Evolutionary conservation across 352 stramenopile species (phyloP).

Genomic region (Pythium sukuiense): DNA sequence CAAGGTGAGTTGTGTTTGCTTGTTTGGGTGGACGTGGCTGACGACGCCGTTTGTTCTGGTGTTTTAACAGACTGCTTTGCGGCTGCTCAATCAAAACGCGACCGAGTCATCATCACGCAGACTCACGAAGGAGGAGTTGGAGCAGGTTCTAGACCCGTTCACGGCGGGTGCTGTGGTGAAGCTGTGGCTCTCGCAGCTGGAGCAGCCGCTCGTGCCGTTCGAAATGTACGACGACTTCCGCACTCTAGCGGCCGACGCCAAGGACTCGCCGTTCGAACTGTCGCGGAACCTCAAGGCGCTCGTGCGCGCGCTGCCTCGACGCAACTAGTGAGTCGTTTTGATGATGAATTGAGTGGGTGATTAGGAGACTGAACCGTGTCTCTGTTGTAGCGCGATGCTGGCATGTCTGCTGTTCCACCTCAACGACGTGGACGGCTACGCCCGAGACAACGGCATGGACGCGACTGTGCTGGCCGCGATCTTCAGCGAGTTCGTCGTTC

Average conservation of each 20-base stretch:
- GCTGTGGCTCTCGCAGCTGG: conserved; percentile 64
- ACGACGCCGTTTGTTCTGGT: not conserved
- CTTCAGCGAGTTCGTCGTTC: conserved; percentile 64
- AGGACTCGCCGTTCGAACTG: conserved; percentile 51
- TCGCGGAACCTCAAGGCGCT: conserved; percentile 58
- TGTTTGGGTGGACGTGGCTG: not conserved
- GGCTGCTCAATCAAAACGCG: conserved; percentile 69
- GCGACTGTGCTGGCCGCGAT: conserved; percentile 46
- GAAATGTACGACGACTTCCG: conserved; percentile 65
- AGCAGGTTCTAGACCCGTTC: conserved; percentile 51
- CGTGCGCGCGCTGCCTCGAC: conserved; percentile 53
- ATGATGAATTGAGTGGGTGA: not conserved
- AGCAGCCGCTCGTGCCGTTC: conserved; percentile 65
- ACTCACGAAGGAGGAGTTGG: conserved; percentile 60
- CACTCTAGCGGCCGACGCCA: conserved; percentile 40
- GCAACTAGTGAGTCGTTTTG: conserved; percentile 55
- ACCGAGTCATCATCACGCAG: conserved; percentile 34
- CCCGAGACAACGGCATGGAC: conserved; percentile 75
- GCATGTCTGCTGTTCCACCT: conserved; percentile 77
- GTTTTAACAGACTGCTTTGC: conserved; percentile 33
- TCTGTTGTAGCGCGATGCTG: conserved; percentile 47
- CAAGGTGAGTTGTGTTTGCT: conserved; percentile 34
- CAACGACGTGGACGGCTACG: conserved; percentile 81
- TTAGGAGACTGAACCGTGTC: not conserved
- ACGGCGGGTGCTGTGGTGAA: conserved; percentile 63